Conservation (phyloP, 2,329 filamentous ascomycete genomes). For the Nemania sp. region DNA sequence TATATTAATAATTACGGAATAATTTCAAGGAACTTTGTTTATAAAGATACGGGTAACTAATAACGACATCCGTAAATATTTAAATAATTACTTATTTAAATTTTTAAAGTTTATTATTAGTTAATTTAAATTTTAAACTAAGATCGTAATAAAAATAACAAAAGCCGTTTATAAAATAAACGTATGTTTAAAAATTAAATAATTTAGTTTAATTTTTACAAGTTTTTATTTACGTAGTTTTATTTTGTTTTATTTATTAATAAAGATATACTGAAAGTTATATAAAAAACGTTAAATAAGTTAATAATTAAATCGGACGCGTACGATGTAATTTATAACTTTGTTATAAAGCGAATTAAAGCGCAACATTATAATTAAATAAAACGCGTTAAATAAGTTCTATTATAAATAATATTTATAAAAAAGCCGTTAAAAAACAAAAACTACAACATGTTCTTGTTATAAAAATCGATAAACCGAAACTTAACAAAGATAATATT, state of each 20-base stretch:
- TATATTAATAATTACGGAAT: neutral
- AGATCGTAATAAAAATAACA: slow-evolving; percentile 26
- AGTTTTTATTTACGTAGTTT: slow-evolving; percentile 47
- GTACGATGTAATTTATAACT: slow-evolving; percentile 46
- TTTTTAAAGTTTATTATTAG: slow-evolving; percentile 25
- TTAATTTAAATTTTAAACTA: slow-evolving; percentile 14
- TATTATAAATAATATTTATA: slow-evolving; percentile 48
- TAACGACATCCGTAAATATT: slow-evolving; percentile 5
- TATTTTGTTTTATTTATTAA: slow-evolving; percentile 41
- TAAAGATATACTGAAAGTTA: slow-evolving; percentile 38
- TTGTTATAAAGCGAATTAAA: slow-evolving; percentile 48
- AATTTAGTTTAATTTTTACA: slow-evolving; percentile 19
- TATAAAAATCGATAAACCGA: slow-evolving; percentile 33
- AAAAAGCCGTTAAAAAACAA: slow-evolving; percentile 37
- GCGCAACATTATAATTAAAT: slow-evolving; percentile 38
- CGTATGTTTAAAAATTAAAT: slow-evolving; percentile 18
- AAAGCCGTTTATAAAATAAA: slow-evolving; percentile 41
- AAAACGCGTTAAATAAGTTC: slow-evolving; percentile 43
- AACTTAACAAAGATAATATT: slow-evolving; percentile 43
- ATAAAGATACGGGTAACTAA: slow-evolving; percentile 14
- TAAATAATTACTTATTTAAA: slow-evolving; percentile 25
- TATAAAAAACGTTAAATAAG: slow-evolving; percentile 39
- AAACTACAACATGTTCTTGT: slow-evolving; percentile 51
- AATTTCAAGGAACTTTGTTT: neutral
- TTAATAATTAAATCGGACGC: slow-evolving; percentile 38